Evolutionary conservation across 2,329 filamentous ascomycete species (phyloP).

Genomic region (Didymella lethalis): DNA sequence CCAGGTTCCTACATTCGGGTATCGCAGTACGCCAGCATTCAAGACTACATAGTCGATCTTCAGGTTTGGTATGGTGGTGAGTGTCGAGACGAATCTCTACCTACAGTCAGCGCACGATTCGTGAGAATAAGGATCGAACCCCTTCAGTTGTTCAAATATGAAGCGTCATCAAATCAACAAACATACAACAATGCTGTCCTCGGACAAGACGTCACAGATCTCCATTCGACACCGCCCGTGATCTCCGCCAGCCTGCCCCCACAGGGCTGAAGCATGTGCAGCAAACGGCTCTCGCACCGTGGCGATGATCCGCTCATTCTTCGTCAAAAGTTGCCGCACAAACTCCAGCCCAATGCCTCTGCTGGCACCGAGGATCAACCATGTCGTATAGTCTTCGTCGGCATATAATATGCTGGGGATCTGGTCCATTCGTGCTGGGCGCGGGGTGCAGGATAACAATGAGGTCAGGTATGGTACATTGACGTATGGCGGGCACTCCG

Average conservation of each 20-base stretch:
- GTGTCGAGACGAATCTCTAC: conserved; percentile 55
- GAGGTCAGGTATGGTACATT: conserved; percentile 23
- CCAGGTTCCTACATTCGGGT: conserved; percentile 60
- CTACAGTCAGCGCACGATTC: conserved; percentile 12
- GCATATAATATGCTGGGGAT: conserved; percentile 54
- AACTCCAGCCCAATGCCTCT: conserved; percentile 63
- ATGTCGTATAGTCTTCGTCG: conserved; percentile 54
- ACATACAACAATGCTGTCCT: conserved; percentile 59
- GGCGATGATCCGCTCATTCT: conserved; percentile 60
- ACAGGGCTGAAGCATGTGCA: conserved; percentile 51
- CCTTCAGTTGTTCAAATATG: neutral
- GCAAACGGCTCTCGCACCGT: conserved; percentile 58
- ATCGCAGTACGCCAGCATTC: conserved; percentile 64
- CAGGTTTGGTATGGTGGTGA: conserved; percentile 52
- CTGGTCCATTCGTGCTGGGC: conserved; percentile 49
- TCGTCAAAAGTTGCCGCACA: conserved; percentile 58
- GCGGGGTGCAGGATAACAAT: conserved; percentile 19
- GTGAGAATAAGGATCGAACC: neutral
- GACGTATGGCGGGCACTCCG: conserved; percentile 18
- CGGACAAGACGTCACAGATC: conserved; percentile 62
- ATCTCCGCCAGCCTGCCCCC: conserved; percentile 53
- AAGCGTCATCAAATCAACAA: conserved; percentile 15
- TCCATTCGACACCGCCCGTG: conserved; percentile 59
- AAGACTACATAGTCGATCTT: conserved; percentile 64
- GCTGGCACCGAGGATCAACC: conserved; percentile 58